These are phyloP conservation scores for Penicillium frequentans DNA, from an alignment of 2,329 filamentous ascomycete species.

Conservation along the genomic window DNA sequence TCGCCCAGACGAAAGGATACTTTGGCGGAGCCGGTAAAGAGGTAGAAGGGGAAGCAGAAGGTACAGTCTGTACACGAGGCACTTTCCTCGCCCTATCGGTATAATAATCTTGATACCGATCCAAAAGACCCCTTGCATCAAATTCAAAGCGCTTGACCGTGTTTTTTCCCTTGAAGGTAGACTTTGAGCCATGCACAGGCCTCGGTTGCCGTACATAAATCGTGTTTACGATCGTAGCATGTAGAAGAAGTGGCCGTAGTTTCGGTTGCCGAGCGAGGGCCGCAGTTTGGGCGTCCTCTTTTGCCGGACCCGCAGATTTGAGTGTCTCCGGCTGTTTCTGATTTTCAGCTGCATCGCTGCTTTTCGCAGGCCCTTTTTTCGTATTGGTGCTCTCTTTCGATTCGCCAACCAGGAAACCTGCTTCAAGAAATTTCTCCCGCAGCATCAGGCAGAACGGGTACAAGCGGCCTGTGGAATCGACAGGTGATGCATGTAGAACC, in stretches of 20 bases:
- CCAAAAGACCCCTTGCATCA: constrained; percentile 35
- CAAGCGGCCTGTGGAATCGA: constrained; percentile 41
- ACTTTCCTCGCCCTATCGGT: constrained; percentile 25
- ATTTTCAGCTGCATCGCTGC: background rate
- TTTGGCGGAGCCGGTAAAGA: background rate
- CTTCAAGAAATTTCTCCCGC: constrained; percentile 44
- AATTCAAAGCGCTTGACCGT: constrained; percentile 47
- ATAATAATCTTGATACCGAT: constrained; percentile 37
- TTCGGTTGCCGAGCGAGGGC: constrained; percentile 19
- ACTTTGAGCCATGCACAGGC: constrained; percentile 4
- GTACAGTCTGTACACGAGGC: constrained; percentile 7
- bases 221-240: constrained; percentile 85
- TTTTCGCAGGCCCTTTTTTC: background rate
- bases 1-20: constrained; percentile 66
- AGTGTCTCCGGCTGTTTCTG: background rate
- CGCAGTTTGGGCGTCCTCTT: constrained; percentile 5
- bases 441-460: constrained; percentile 44
- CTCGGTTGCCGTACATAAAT: constrained; percentile 58
- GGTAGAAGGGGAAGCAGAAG: background rate
- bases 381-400: background rate
- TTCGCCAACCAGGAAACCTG: constrained; percentile 39
- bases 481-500: constrained; percentile 40
- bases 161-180: constrained; percentile 2
- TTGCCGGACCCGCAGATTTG: background rate
- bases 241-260: constrained; percentile 65